These are phyloP conservation scores for Candida yuanshanica DNA, from an alignment of 805 yeast genomes.

Conservation along the genomic window DNA sequence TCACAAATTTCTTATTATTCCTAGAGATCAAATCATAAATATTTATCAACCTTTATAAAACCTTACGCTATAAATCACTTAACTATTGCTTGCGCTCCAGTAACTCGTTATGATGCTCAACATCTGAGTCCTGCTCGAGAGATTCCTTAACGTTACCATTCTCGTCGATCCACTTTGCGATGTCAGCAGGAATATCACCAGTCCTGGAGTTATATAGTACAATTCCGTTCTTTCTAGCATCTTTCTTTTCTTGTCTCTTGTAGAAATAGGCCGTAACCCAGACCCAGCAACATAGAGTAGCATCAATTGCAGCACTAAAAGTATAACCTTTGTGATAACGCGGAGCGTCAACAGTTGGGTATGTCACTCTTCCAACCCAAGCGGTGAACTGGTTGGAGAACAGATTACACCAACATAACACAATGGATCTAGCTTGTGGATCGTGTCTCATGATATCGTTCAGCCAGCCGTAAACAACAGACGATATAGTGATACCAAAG, in stretches of 20 bases:
- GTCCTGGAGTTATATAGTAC: slow-evolving; percentile 23
- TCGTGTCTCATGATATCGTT: slow-evolving; percentile 53
- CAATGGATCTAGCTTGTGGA: slow-evolving; percentile 45
- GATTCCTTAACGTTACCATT: neutral
- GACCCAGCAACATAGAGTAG: slow-evolving; percentile 19
- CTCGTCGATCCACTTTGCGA: slow-evolving; percentile 2
- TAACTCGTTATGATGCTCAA: neutral
- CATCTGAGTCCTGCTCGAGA: neutral
- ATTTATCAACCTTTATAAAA: too few relatives aligned
- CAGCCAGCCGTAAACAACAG: slow-evolving; percentile 52
- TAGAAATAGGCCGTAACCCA: slow-evolving; percentile 27
- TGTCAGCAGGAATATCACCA: slow-evolving; percentile 21
- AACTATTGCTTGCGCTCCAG: neutral
- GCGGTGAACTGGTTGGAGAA: slow-evolving; percentile 49
- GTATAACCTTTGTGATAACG: slow-evolving; percentile 48
- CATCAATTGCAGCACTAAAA: slow-evolving; percentile 29
- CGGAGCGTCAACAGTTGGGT: slow-evolving; percentile 46
- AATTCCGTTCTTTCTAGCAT: slow-evolving; percentile 34
- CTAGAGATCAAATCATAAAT: too few relatives aligned
- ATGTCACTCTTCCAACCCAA: slow-evolving; percentile 34
- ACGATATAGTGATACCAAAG: slow-evolving; percentile 47
- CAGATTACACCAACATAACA: slow-evolving; percentile 42
- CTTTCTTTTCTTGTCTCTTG: slow-evolving; percentile 33
- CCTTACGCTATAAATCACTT: neutral
- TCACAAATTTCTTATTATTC: too few relatives aligned